Evolutionary conservation across 2,329 filamentous ascomycete genomes (phyloP).

Genomic region (Beauveria sp.): DNA sequence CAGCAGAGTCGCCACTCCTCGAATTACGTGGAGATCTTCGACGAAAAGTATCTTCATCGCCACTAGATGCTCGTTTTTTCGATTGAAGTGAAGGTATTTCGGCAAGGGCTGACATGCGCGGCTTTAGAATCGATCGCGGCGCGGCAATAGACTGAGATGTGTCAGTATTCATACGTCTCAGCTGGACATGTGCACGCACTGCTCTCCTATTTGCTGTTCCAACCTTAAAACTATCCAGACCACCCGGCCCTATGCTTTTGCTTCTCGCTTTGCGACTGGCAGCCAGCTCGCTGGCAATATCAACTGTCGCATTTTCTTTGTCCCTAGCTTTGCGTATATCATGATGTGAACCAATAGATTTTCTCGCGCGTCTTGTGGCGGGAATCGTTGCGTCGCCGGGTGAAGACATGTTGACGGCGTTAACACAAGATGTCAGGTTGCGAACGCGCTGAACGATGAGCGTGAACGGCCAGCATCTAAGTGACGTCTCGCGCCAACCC

Average conservation of each 20-base stretch:
- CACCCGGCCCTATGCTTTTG: conserved; percentile 92
- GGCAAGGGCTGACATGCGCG: conserved; percentile 58
- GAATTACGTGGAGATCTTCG: conserved; percentile 13
- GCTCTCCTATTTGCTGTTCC: conserved; percentile 70
- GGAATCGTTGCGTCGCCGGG: conserved; percentile 41
- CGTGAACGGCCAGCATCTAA: background rate
- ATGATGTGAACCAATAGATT: conserved; percentile 59
- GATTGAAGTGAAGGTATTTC: conserved; percentile 59
- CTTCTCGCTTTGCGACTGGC: conserved; percentile 65
- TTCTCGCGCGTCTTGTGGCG: conserved; percentile 52
- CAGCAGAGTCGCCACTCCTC: conserved; percentile 19
- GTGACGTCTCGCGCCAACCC: conserved; percentile 21
- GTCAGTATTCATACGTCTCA: background rate
- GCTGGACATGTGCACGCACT: conserved; percentile 40
- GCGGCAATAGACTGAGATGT: conserved; percentile 46
- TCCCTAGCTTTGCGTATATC: conserved; percentile 48
- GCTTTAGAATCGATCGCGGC: conserved; percentile 71
- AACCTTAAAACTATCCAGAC: conserved; percentile 72
- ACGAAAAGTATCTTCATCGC: conserved; percentile 6
- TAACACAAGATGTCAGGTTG: conserved; percentile 10
- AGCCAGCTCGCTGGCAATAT: conserved; percentile 48
- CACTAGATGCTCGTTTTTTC: conserved; percentile 7
- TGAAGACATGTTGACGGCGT: conserved; percentile 24
- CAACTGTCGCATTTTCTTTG: conserved; percentile 72
- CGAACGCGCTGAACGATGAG: conserved; percentile 9